phyloP scores from a whole-genome alignment of 73 alveolate species.

The Uronychia setigera region DNA sequence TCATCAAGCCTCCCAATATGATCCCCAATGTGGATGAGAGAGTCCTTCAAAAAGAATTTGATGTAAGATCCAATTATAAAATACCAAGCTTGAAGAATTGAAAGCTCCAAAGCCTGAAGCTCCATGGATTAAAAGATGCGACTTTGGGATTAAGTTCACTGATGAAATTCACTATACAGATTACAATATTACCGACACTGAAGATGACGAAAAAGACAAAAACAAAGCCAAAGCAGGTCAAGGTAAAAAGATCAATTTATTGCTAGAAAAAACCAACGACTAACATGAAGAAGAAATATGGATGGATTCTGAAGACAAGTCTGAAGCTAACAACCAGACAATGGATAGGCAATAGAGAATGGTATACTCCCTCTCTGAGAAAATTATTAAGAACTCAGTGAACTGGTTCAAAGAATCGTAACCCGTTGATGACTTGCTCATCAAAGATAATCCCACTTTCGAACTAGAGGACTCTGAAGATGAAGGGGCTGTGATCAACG shows the following conservation, averaged over 20 bases:
- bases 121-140: slow-evolving; percentile 50
- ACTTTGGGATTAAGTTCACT: slow-evolving; percentile 38
- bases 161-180: slow-evolving; percentile 20
- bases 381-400: neutral
- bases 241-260: neutral
- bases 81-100: slow-evolving; percentile 11
- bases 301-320: neutral
- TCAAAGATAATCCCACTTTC: neutral
- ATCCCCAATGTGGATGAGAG: slow-evolving; percentile 52
- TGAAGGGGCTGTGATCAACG: neutral
- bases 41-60: slow-evolving; percentile 25
- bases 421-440: neutral
- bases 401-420: neutral
- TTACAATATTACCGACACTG: neutral
- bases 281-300: neutral
- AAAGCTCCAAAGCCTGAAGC: slow-evolving; percentile 64
- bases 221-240: neutral
- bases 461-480: neutral
- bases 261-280: neutral
- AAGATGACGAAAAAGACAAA: neutral
- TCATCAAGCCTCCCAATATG: slow-evolving; percentile 59
- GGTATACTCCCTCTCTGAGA: slow-evolving; percentile 1
- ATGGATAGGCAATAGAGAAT: neutral
- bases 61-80: neutral
- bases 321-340: neutral